Conservation (phyloP, 2,329 filamentous ascomycete genomes). For the Talaromyces islandicus region DNA sequence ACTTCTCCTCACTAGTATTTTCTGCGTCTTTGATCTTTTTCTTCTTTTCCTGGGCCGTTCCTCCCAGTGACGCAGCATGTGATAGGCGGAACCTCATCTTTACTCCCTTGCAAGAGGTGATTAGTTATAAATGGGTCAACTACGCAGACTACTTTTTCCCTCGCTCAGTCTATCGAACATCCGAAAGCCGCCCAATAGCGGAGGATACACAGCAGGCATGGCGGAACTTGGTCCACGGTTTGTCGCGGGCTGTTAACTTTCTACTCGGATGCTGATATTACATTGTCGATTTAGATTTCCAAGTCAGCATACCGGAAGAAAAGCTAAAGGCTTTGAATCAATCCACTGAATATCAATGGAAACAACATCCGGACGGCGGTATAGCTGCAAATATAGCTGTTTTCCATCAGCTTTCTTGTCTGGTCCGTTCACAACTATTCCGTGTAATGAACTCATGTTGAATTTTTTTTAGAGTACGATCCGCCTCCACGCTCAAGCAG, state of each 20-base stretch:
- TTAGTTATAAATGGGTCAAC: conserved; percentile 1
- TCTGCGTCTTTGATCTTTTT: not conserved
- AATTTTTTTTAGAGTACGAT: not conserved
- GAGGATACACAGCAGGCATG: not conserved
- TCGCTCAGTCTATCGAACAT: not conserved
- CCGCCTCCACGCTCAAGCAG: not conserved
- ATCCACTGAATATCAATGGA: not conserved
- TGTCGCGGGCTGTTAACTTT: not conserved
- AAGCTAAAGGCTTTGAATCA: not conserved
- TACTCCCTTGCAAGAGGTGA: not conserved
- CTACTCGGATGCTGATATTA: not conserved
- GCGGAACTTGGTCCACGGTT: not conserved
- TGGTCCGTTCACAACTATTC: not conserved
- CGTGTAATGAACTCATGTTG: no score
- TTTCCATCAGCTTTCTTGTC: conserved; percentile 1
- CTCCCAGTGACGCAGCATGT: not conserved
- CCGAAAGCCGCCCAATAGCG: not conserved
- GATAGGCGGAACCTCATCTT: not conserved
- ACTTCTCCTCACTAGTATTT: not conserved
- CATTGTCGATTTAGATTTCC: not conserved
- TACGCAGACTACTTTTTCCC: conserved; percentile 1
- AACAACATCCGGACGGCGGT: not conserved
- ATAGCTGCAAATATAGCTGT: conserved; percentile 1
- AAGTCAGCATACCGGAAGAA: conserved; percentile 1
- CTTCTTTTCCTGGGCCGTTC: not conserved